Evolutionary conservation across 2,329 filamentous ascomycete genomes (phyloP), one percentile per base, ranked within the genome.

Genomic region (Emergomyces orientalis): DNA sequence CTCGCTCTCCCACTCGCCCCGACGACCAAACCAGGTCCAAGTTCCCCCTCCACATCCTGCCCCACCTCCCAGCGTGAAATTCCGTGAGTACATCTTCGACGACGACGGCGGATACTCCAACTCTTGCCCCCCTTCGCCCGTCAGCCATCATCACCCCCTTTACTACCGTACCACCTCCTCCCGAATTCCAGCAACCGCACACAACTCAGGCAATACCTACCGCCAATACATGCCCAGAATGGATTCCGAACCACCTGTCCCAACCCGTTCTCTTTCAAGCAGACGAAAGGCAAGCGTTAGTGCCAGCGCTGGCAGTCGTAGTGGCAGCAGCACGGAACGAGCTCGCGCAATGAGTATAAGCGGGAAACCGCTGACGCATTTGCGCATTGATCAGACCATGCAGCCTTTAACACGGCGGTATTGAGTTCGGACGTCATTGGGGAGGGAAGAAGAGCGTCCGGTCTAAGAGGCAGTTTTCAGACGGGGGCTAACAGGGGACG

Each of bases 51-150:
- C 52, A 1, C 51, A 19, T 6, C 4, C 47, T 6, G 25, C 25
- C 4, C 25, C 25, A 19, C 49, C 14, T 7, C 30, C 30, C 3
- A 65, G 65, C 14, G 60, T 67, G 2, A 69, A 71, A 51, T 72
- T 73, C 39, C 66, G 65, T 9, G 67, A 73, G 32, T 67, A 68
- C 34, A 65, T 67, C 49, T 72, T 72, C 32, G 70, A 69, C 19
- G 63, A 66, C 4, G 47, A 49, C 13, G 49, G 32, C 13, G 32
- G 39, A 14, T 25, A 54, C 49, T 5, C 49, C 45, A 61, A 55
- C 49, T 61, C 59, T 3, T 49, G 49, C 30, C 59, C 59, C 1
- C 32, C 59, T 6, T 61, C 59, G 9, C 59, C 59, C 22, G 19
- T 43, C 49, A 41, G 34, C 59, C 14, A 39, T 11, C 59, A 39